phyloP scores from a whole-genome alignment of 148 eudicot species.

The Salicornia ramosissima region DNA sequence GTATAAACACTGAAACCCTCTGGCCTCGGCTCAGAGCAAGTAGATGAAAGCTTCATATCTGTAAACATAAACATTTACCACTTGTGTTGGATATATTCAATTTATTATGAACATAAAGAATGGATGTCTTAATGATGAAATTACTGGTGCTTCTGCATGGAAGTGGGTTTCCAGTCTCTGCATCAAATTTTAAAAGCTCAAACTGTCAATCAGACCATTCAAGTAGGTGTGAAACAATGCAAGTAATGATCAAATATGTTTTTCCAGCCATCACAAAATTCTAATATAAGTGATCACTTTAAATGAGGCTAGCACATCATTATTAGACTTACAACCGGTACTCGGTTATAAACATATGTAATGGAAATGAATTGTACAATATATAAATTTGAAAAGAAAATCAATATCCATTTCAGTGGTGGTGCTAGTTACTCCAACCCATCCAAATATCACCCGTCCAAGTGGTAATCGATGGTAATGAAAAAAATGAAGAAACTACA shows the following conservation, averaged over 20 bases:
- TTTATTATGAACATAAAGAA: neutral
- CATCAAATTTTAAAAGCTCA: constrained; percentile 23
- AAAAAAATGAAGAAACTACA: too few relatives aligned
- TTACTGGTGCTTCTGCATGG: constrained; percentile 62
- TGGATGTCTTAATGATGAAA: neutral
- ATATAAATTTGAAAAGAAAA: too few relatives aligned
- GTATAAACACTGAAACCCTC: constrained; percentile 56
- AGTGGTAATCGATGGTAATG: too few relatives aligned
- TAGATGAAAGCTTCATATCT: constrained; percentile 65
- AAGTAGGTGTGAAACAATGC: neutral
- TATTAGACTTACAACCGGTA: too few relatives aligned
- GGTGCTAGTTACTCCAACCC: too few relatives aligned
- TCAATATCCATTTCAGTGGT: too few relatives aligned
- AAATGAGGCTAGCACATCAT: too few relatives aligned
- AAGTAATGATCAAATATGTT: neutral
- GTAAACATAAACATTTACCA: constrained; percentile 10
- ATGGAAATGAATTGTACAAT: too few relatives aligned
- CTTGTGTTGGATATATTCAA: neutral
- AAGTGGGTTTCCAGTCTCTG: constrained; percentile 65
- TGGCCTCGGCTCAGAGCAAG: constrained; percentile 55
- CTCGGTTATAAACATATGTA: too few relatives aligned
- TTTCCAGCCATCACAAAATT: neutral
- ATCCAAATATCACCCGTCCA: too few relatives aligned
- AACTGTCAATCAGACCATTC: constrained; percentile 7
- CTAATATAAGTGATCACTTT: neutral